phyloP scores from a whole-genome alignment of 352 stramenopile species.

The Phytophthora vignae region DNA sequence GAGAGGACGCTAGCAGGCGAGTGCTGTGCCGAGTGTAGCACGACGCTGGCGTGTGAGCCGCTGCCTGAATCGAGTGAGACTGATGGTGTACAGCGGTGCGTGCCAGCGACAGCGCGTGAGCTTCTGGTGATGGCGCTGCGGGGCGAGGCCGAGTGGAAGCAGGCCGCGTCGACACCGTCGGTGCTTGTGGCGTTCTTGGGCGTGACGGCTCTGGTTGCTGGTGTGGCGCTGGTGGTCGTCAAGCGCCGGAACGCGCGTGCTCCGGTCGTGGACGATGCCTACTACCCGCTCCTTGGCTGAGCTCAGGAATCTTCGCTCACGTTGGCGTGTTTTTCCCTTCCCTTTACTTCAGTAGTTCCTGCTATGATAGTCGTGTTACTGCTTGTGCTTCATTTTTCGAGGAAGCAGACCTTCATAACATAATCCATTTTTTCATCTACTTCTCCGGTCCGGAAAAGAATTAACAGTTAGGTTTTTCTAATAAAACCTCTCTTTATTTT shows the following conservation, averaged over 20 bases:
- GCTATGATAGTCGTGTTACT: not conserved
- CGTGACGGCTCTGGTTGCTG: constrained; percentile 15
- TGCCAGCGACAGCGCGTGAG: not conserved
- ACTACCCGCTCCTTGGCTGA: not conserved
- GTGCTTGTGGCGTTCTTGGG: constrained; percentile 8
- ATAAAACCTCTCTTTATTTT: no score
- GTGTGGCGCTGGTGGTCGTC: constrained; percentile 14
- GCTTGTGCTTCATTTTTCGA: not conserved
- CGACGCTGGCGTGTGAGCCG: constrained; percentile 1
- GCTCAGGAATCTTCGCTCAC: not conserved
- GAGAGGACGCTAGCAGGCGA: constrained; percentile 1
- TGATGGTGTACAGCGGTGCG: constrained; percentile 16
- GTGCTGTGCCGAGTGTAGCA: constrained; percentile 22
- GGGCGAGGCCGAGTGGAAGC: constrained; percentile 3
- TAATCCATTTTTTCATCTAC: not conserved
- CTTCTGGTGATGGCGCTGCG: constrained; percentile 6
- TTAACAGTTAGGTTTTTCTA: no score
- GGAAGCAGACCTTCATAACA: not conserved
- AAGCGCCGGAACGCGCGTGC: constrained; percentile 4
- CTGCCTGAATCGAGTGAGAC: constrained; percentile 4
- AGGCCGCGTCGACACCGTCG: not conserved
- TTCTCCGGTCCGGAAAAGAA: no score
- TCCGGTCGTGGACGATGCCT: not conserved
- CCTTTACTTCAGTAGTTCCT: not conserved
- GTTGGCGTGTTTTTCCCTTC: not conserved